phyloP scores from a whole-genome alignment of 2,329 filamentous ascomycete genomes.

The Exutisphaerella laricina region DNA sequence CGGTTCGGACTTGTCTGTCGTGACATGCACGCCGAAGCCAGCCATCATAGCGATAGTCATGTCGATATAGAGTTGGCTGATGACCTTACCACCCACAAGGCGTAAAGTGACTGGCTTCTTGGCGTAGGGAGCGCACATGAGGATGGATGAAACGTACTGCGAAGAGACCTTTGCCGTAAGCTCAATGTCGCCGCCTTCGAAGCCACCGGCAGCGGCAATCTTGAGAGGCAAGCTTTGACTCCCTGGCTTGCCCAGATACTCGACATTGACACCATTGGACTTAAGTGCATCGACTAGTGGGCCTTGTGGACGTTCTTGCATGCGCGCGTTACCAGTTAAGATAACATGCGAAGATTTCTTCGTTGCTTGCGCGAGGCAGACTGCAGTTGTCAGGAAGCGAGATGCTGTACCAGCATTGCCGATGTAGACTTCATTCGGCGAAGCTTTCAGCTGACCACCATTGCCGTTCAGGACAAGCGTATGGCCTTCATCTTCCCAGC shows the following conservation, averaged over 20 bases:
- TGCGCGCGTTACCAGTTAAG: conserved; percentile 87
- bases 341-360: conserved; percentile 61
- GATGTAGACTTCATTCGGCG: conserved; percentile 72
- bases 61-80: conserved; percentile 95
- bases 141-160: conserved; percentile 95
- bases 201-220: conserved; percentile 74
- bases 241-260: conserved; percentile 76
- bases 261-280: conserved; percentile 77
- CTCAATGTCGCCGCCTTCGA: conserved; percentile 81
- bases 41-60: conserved; percentile 99
- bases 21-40: conserved; percentile 77
- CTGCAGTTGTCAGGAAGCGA: conserved; percentile 87
- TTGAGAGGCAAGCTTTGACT: conserved; percentile 80
- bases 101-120: conserved; percentile 87
- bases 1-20: conserved; percentile 67
- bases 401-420: conserved; percentile 96
- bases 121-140: conserved; percentile 96
- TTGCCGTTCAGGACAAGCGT: conserved; percentile 84
- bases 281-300: conserved; percentile 85
- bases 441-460: conserved; percentile 77
- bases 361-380: conserved; percentile 69
- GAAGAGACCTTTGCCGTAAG: conserved; percentile 93
- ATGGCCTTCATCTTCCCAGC: conserved; percentile 93
- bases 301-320: conserved; percentile 93
- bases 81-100: conserved; percentile 92